Base-by-base conservation (phyloP, 352 stramenopile genomes). In the Globisporangium splendens region DNA sequence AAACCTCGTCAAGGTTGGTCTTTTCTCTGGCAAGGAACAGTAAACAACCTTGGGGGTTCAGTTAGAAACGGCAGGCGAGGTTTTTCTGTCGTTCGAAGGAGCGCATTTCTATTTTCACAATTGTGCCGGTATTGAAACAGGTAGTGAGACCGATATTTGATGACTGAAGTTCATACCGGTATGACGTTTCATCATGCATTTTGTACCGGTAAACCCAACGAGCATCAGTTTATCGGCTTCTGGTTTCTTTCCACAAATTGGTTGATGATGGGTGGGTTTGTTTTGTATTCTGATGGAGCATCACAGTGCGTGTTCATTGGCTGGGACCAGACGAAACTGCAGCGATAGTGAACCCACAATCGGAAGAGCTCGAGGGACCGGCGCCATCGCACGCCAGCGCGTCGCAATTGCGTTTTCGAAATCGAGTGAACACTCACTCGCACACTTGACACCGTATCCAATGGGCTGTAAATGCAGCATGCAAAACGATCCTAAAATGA, bases 51-150 rank as follows among this genome's bases (percentile, higher is more conserved):
- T 14, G 13, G 3, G 12, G 13, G 3, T 44, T n/a, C 39, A 44
- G 1, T 44, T 44, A 44, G 39, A 44, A 44, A 44, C 13, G 39
- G 17, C 8, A 18, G 13, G 39, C 39, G 10, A 44, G 39, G 39
- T 44, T 44, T 44, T 51, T 24, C n/a, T 51, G 1, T 18, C 5
- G 3, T n/a, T 15, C 12, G 7, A 51, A 1, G 7, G 12, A 17
- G 46, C n/a, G 46, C 46, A 33, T 51, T 51, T 51, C 46, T 51
- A 51, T 51, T 51, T 3, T 17, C 13, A 17, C 14, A 51, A 24
- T 2, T 10, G 14, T 51, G 28, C 18, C 46, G 46, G 46, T 51
- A 31, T 51, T 28, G 7, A 5, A 44, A 44, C 17, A 8, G 39
- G 39, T 44, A 44, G n/a, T n/a, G n/a, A n/a, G n/a, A n/a, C n/a